Evolutionary conservation across 257 asterid species (phyloP).

Genomic region (Agastache rugosa): DNA sequence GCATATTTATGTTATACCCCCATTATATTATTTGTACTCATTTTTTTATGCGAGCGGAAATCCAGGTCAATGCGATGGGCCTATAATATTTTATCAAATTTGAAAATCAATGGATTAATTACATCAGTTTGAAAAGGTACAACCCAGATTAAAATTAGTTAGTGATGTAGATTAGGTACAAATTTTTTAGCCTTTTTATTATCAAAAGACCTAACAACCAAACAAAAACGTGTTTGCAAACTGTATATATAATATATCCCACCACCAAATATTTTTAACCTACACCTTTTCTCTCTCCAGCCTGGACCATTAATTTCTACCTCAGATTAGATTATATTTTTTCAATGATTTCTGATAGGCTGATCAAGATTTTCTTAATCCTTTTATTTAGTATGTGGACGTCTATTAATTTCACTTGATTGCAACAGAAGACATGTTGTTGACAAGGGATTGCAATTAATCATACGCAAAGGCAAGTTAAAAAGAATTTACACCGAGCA

Average conservation of each 20-base stretch:
- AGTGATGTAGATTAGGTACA: conserved; percentile 39
- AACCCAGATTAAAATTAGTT: conserved; percentile 8
- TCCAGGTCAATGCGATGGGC: background rate
- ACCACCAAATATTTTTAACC: conserved; percentile 24
- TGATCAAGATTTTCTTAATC: conserved; percentile 54
- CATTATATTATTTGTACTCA: background rate
- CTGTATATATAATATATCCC: conserved; percentile 39
- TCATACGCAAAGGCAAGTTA: no score
- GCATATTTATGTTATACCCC: background rate
- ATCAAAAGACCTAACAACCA: conserved; percentile 35
- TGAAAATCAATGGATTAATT: background rate
- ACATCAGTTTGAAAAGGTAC: background rate
- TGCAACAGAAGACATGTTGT: background rate
- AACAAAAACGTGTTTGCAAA: conserved; percentile 39
- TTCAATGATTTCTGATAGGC: conserved; percentile 49
- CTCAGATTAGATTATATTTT: conserved; percentile 33
- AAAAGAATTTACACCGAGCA: no score
- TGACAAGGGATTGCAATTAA: background rate
- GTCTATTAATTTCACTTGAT: conserved; percentile 37
- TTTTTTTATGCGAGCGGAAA: background rate
- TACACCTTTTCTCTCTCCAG: conserved; percentile 35
- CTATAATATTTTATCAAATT: background rate
- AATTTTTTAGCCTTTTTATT: conserved; percentile 10
- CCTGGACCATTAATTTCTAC: conserved; percentile 50
- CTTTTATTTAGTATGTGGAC: conserved; percentile 48